These are phyloP conservation scores for Aspergillus amoenus DNA, from an alignment of 2,329 filamentous ascomycete species.

Conservation along the genomic window DNA sequence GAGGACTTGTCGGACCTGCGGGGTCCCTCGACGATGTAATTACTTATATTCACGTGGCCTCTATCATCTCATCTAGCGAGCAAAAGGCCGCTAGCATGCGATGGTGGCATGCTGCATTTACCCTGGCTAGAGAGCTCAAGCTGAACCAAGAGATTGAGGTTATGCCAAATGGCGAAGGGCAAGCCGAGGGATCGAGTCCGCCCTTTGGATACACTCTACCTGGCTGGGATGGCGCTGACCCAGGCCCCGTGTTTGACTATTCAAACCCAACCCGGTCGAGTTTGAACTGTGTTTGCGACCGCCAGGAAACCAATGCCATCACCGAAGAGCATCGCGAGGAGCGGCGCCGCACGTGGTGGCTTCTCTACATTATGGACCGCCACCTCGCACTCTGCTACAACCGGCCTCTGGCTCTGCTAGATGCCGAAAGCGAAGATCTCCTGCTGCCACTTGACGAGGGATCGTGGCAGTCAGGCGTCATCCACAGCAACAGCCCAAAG, in stretches of 20 bases:
- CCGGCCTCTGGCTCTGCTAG: constrained; percentile 79
- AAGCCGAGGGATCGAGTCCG: constrained; percentile 33
- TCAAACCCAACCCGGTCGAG: constrained; percentile 33
- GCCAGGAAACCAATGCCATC: constrained; percentile 34
- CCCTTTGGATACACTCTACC: constrained; percentile 33
- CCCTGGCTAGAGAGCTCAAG: constrained; percentile 81
- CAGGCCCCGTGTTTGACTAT: constrained; percentile 45
- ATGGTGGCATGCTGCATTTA: constrained; percentile 97
- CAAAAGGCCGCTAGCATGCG: constrained; percentile 91
- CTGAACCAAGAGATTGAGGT: constrained; percentile 72
- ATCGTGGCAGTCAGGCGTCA: constrained; percentile 81
- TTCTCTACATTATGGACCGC: constrained; percentile 85
- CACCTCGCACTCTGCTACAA: constrained; percentile 93
- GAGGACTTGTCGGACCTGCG: constrained; percentile 51
- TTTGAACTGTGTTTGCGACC: constrained; percentile 38
- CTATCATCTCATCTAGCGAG: constrained; percentile 88
- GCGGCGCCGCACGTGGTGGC: constrained; percentile 87
- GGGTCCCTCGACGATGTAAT: constrained; percentile 84
- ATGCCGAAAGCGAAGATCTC: constrained; percentile 81
- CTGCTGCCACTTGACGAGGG: constrained; percentile 84
- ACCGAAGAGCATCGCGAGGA: constrained; percentile 88
- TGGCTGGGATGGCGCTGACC: constrained; percentile 52
- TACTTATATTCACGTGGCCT: constrained; percentile 89
- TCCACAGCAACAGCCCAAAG: constrained; percentile 55
- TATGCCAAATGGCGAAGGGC: constrained; percentile 29